phyloP scores from a whole-genome alignment of 495 filamentous ascomycete genomes.

The Cercophora scortea region DNA sequence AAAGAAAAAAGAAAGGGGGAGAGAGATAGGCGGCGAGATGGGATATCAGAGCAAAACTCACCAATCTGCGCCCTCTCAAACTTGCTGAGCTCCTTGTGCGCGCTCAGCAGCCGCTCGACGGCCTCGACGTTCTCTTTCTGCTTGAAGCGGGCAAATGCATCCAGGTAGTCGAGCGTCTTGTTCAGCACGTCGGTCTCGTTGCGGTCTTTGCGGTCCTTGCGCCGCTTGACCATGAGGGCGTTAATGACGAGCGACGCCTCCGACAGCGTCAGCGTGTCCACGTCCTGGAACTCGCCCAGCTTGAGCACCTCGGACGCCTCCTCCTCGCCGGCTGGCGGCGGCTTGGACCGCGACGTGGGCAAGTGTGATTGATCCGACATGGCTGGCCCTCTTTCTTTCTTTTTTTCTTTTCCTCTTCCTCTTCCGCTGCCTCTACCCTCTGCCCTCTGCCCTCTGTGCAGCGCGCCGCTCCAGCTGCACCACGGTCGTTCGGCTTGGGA shows the following conservation, averaged over 20 bases:
- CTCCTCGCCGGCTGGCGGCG: conserved; percentile 70
- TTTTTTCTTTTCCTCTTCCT: not conserved
- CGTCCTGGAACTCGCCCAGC: conserved; percentile 86
- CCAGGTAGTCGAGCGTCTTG: conserved; percentile 85
- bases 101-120: conserved; percentile 72
- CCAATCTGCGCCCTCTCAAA: conserved; percentile 93
- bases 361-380: conserved; percentile 27
- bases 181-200: conserved; percentile 68
- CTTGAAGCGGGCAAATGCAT: conserved; percentile 91
- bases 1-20: too few species aligned
- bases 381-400: not conserved
- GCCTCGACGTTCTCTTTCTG: conserved; percentile 88
- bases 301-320: conserved; percentile 74
- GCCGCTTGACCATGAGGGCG: conserved; percentile 70
- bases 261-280: conserved; percentile 77
- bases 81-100: conserved; percentile 70
- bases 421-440: not conserved
- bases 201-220: conserved; percentile 52
- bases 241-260: conserved; percentile 90
- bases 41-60: conserved; percentile 35
- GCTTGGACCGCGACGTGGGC: conserved; percentile 64
- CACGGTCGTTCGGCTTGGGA: too few species aligned
- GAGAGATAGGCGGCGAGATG: too few species aligned
- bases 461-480: not conserved
- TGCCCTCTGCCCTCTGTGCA: too few species aligned